phyloP scores from a whole-genome alignment of 495 filamentous ascomycete species.

The Mycothermus thermophilus region DNA sequence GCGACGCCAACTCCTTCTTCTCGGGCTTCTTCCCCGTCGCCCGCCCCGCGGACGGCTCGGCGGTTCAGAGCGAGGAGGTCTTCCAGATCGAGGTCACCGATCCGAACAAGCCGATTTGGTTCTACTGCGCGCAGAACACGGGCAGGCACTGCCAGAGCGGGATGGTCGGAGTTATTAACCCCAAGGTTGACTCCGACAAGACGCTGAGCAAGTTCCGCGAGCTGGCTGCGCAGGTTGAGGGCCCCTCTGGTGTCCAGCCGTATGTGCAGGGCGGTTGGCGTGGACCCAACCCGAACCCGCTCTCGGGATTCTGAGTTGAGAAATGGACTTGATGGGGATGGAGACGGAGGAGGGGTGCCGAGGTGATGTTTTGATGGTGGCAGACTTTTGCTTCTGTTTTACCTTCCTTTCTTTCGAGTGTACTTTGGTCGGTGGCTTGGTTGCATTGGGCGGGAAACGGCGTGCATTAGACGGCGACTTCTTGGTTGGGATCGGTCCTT shows the following conservation, averaged over 20 bases:
- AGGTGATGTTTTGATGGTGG: too few species aligned
- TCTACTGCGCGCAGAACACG: slow-evolving; percentile 11
- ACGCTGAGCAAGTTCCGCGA: slow-evolving; percentile 1
- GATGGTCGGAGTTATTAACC: slow-evolving; percentile 13
- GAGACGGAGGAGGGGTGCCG: too few species aligned
- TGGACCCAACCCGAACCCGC: slow-evolving; percentile 5
- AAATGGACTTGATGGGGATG: too few species aligned
- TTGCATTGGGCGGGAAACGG: too few species aligned
- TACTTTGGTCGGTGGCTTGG: too few species aligned
- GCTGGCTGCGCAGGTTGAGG: not conserved
- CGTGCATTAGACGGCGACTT: too few species aligned
- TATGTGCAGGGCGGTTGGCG: slow-evolving; percentile 6
- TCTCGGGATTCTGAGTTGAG: slow-evolving; percentile 3
- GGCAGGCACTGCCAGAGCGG: slow-evolving; percentile 11
- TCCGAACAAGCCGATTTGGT: slow-evolving; percentile 15
- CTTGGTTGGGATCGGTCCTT: too few species aligned
- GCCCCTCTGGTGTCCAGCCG: not conserved
- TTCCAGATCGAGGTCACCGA: slow-evolving; percentile 26
- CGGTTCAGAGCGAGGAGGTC: slow-evolving; percentile 13
- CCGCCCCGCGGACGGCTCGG: not conserved
- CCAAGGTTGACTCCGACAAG: slow-evolving; percentile 2
- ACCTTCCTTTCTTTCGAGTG: too few species aligned
- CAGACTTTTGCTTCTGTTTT: too few species aligned
- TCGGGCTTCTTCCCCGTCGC: slow-evolving; percentile 17
- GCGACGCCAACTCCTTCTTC: slow-evolving; percentile 10